Conservation (phyloP, 164 flowering plant species). For the Liriodendron chinense region DNA sequence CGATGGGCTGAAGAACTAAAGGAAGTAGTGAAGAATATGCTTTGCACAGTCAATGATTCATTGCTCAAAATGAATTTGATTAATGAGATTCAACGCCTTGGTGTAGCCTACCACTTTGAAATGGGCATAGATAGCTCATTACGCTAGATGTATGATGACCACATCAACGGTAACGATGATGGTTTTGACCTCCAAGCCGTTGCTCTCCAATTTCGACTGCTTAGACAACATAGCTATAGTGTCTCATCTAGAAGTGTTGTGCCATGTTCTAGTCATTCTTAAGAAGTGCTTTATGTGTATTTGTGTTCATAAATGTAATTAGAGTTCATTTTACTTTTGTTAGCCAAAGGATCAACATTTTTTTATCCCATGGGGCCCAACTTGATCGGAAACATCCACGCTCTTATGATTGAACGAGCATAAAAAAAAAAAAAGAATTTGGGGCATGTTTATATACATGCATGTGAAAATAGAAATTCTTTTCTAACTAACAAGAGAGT, state of each 20-base stretch:
- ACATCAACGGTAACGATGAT: not conserved
- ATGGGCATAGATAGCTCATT: not conserved
- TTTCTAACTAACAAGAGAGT: too few relatives aligned
- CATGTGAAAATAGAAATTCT: too few relatives aligned
- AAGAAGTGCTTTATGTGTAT: too few relatives aligned
- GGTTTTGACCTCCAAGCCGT: not conserved
- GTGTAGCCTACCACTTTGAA: not conserved
- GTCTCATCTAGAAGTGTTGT: not conserved
- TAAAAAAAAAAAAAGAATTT: too few relatives aligned
- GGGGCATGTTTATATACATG: too few relatives aligned
- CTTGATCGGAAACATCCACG: too few relatives aligned
- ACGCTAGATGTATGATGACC: not conserved
- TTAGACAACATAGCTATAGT: not conserved
- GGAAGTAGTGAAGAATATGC: slow-evolving; percentile 1
- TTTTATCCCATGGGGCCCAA: too few relatives aligned
- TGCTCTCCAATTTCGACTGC: slow-evolving; percentile 2
- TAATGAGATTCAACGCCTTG: not conserved
- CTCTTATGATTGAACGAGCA: too few relatives aligned
- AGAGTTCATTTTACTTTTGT: too few relatives aligned
- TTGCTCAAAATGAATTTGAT: not conserved
- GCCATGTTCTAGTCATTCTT: not conserved
- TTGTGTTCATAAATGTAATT: too few relatives aligned
- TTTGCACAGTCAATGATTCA: not conserved
- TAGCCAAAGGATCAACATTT: too few relatives aligned
- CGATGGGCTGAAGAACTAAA: not conserved